Percentiles rank a stretch among this genome's conserved stretches.
phyloP scores from a whole-genome alignment of 257 asterid genomes.

The Thymus mandschuricus region DNA sequence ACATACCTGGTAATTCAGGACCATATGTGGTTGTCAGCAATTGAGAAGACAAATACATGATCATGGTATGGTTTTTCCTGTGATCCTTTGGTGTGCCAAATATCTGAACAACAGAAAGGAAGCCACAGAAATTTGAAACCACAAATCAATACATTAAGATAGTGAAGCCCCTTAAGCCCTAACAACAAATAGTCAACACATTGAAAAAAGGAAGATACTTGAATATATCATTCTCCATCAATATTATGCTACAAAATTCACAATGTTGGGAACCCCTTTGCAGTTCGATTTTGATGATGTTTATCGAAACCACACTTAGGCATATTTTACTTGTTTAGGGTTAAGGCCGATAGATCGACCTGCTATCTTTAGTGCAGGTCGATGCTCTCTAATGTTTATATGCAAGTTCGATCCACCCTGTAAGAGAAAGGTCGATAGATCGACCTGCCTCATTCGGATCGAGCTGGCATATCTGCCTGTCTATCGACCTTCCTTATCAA shows the following conservation, averaged over 20 bases:
- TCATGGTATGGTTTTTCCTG: slow-evolving; percentile 94
- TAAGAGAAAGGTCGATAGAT: too few species aligned
- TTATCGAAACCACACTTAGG: too few species aligned
- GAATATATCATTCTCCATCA: background rate
- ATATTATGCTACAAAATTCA: background rate
- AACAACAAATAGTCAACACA: background rate
- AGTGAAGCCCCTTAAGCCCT: background rate
- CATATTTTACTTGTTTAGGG: too few species aligned
- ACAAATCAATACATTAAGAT: background rate
- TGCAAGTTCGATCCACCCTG: too few species aligned
- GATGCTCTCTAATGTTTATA: too few species aligned
- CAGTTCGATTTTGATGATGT: too few species aligned
- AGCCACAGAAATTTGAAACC: slow-evolving; percentile 15
- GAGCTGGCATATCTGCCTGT: too few species aligned
- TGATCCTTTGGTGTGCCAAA: slow-evolving; percentile 95
- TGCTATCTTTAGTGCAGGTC: too few species aligned
- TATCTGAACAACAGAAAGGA: slow-evolving; percentile 51
- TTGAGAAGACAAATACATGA: slow-evolving; percentile 82
- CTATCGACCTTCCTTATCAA: too few species aligned
- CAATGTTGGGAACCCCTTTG: too few species aligned
- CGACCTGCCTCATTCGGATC: too few species aligned
- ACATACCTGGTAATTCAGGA: slow-evolving; percentile 96
- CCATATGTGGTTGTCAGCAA: slow-evolving; percentile 94
- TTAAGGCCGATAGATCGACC: too few species aligned
- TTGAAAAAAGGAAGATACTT: background rate